Conservation (phyloP, 2,329 filamentous ascomycete species). For the Alternaria atra region DNA sequence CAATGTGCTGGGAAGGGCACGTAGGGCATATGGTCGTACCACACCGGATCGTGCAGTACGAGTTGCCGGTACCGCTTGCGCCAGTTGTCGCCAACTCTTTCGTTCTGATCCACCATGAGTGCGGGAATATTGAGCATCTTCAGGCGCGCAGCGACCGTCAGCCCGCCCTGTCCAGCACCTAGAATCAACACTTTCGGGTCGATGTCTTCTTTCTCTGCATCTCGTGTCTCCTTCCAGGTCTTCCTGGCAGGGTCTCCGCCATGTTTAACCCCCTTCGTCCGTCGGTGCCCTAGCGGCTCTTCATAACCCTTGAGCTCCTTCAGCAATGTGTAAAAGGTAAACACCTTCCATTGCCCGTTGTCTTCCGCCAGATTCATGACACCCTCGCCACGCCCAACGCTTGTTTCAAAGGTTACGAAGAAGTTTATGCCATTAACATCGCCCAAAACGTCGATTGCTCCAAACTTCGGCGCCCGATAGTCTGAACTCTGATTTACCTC, state of each 20-base stretch:
- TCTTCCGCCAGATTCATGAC: conserved; percentile 47
- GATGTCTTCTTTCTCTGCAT: conserved; percentile 36
- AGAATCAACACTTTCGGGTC: conserved; percentile 45
- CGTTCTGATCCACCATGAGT: conserved; percentile 57
- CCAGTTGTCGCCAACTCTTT: conserved; percentile 58
- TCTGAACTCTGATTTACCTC: conserved; percentile 41
- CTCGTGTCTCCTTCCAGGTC: conserved; percentile 43
- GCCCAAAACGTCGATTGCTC: conserved; percentile 39
- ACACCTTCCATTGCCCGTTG: conserved; percentile 51
- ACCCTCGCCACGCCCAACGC: conserved; percentile 44
- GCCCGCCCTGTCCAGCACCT: conserved; percentile 57
- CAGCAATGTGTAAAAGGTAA: conserved; percentile 51
- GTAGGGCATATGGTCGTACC: conserved; percentile 53
- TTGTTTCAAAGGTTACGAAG: conserved; percentile 43
- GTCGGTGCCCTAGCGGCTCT: conserved; percentile 34
- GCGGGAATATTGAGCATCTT: conserved; percentile 55
- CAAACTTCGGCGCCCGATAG: conserved; percentile 33
- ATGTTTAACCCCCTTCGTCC: conserved; percentile 41
- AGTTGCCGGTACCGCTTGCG: conserved; percentile 57
- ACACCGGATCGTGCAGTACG: conserved; percentile 53
- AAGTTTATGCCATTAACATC: conserved; percentile 42
- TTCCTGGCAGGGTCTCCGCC: conserved; percentile 39
- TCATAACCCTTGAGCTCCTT: conserved; percentile 50
- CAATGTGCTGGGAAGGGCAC: conserved; percentile 44
- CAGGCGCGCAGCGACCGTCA: conserved; percentile 55